These are phyloP conservation scores for Bipolaris bicolor DNA, from an alignment of 2,329 filamentous ascomycete species.

Conservation along the genomic window DNA sequence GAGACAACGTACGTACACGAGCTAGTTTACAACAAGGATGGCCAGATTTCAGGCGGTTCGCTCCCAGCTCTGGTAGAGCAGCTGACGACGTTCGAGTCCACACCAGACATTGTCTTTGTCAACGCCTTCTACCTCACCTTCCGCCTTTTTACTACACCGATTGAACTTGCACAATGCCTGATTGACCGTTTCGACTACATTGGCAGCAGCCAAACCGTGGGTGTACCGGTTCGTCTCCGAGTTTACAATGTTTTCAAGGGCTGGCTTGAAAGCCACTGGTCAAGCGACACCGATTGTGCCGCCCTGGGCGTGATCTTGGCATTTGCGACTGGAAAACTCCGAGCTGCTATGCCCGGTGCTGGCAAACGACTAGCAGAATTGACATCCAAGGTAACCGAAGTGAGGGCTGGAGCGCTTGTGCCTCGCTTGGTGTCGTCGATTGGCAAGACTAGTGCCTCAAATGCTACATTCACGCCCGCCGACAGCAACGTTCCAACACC, in stretches of 20 bases:
- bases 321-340: slow-evolving; percentile 79
- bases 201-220: slow-evolving; percentile 74
- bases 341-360: slow-evolving; percentile 72
- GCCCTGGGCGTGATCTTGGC: slow-evolving; percentile 77
- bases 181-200: slow-evolving; percentile 93
- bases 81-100: slow-evolving; percentile 89
- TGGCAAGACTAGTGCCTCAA: slow-evolving; percentile 82
- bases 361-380: slow-evolving; percentile 82
- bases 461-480: slow-evolving; percentile 71
- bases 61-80: slow-evolving; percentile 91
- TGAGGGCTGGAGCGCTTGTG: slow-evolving; percentile 72
- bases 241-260: slow-evolving; percentile 98
- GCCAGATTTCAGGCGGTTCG: slow-evolving; percentile 90
- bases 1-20: slow-evolving; percentile 92
- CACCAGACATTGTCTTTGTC: slow-evolving; percentile 88
- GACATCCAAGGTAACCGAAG: slow-evolving; percentile 75
- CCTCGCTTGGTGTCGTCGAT: slow-evolving; percentile 84
- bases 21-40: slow-evolving; percentile 90
- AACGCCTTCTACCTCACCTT: slow-evolving; percentile 97
- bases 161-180: slow-evolving; percentile 79
- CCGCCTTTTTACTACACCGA: slow-evolving; percentile 84
- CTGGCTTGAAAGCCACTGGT: slow-evolving; percentile 97
- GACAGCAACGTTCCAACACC: slow-evolving; percentile 75
- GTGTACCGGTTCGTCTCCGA: slow-evolving; percentile 81
- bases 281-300: slow-evolving; percentile 76